Evolutionary conservation across 306 rosid genomes (phyloP).

Genomic region (Lupinus albus): DNA sequence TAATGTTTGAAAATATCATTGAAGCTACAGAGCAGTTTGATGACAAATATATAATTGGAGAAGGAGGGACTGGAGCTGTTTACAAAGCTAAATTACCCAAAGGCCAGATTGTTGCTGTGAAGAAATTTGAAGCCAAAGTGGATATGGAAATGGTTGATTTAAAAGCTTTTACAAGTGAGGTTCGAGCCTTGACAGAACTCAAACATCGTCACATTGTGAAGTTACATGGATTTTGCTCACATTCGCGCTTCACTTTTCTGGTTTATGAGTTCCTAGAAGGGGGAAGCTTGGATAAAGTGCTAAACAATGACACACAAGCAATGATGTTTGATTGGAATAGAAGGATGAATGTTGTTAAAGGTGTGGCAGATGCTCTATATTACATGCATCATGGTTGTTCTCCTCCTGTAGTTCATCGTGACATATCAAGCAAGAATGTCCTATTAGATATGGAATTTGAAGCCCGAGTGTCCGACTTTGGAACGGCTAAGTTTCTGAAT

Average conservation of each 20-base stretch:
- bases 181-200: constrained; percentile 37
- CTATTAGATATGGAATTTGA: constrained; percentile 37
- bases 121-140: constrained; percentile 32
- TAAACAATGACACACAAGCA: constrained; percentile 29
- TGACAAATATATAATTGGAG: constrained; percentile 36
- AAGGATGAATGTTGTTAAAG: constrained; percentile 39
- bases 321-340: constrained; percentile 38
- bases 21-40: constrained; percentile 45
- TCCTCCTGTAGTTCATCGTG: constrained; percentile 42
- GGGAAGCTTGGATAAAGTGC: constrained; percentile 40
- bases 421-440: constrained; percentile 47
- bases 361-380: constrained; percentile 42
- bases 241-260: constrained; percentile 32
- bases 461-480: constrained; percentile 40
- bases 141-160: constrained; percentile 19
- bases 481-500: constrained; percentile 38
- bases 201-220: constrained; percentile 45
- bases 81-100: constrained; percentile 39
- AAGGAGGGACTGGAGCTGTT: constrained; percentile 39
- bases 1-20: constrained; percentile 32
- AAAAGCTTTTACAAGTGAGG: constrained; percentile 35
- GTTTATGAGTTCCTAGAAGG: constrained; percentile 43
- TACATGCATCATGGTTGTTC: constrained; percentile 42
- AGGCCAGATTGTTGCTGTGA: constrained; percentile 41
- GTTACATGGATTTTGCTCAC: constrained; percentile 39